Evolutionary conservation across 352 stramenopile genomes (phyloP), one percentile per base, ranked within the genome.

Genomic region (Pythium brachiatum): DNA sequence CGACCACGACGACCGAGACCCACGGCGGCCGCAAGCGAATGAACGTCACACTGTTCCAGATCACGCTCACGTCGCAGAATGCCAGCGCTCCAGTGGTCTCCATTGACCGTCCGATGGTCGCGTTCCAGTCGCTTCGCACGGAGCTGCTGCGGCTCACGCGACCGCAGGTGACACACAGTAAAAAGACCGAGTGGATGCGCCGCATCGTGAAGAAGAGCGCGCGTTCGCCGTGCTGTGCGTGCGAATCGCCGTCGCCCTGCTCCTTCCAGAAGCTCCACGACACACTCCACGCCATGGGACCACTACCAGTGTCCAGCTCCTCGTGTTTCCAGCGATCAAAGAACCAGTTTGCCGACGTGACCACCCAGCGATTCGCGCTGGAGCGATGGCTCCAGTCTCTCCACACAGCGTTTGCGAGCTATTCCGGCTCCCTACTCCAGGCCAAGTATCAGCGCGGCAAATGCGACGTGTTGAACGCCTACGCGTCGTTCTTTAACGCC

Each of bases 121-220:
- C 88, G 38, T 91, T 91, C 69, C 78, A 79, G n/a, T 67, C 54
- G 12, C 67, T 91, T 31, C 79, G 82, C 60, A 77, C 79, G 48
- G 66, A 67, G 54, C 73, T 91, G 7, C 47, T 64, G 31, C 65
- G 41, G 15, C 46, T 52, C 51, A 65, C 66, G 7, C 29, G 38
- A 18, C 23, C 57, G 34, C 23, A 31, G 6, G 18, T 15, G 29
- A 20, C 9, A 12, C 34, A 8, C n/a, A 15, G 16, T 54, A 20
- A 41, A 38, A 32, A 25, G 53, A n/a, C 60, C 51, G 34, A 48
- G 62, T 69, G 62, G 62, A 39, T 69, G 62, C 54, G 55, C 8
- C 62, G 62, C 39, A 57, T 69, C 20, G 32, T 69, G 27, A 55
- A 67, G 21, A 56, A 46, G 11, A 16, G 31, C 8, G 11, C 50